Percentiles rank a stretch among this genome's conserved stretches.
Conservation (phyloP, 2,329 filamentous ascomycete genomes). For the Furcasterigmium furcatum region DNA sequence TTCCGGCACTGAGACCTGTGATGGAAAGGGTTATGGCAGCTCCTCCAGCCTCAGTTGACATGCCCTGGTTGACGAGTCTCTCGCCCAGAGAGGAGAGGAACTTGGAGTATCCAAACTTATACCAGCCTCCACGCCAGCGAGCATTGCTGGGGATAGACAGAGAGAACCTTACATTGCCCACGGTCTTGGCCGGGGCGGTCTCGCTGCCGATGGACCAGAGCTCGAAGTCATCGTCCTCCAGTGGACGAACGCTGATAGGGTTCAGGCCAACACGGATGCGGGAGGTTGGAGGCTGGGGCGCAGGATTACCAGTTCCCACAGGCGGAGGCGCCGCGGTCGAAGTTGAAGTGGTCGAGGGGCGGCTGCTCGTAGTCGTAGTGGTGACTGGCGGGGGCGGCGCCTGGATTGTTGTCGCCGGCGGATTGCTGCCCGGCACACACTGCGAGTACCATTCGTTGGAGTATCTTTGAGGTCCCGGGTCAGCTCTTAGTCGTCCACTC, state of each 20-base stretch:
- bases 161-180: conserved; percentile 5
- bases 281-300: conserved; percentile 5
- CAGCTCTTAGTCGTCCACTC: not conserved
- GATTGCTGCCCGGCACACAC: not conserved
- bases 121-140: conserved; percentile 13
- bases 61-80: conserved; percentile 20
- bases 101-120: conserved; percentile 20
- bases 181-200: conserved; percentile 4
- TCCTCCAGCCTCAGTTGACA: conserved; percentile 19
- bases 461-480: not conserved
- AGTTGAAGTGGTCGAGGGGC: not conserved
- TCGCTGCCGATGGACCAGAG: conserved; percentile 11
- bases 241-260: conserved; percentile 10
- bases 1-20: conserved; percentile 19
- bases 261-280: conserved; percentile 11
- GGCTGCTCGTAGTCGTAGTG: too few species aligned
- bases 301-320: not conserved
- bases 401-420: too few species aligned
- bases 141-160: conserved; percentile 6
- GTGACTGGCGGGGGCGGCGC: too few species aligned
- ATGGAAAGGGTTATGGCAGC: conserved; percentile 19
- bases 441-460: not conserved
- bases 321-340: not conserved
- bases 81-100: conserved; percentile 22
- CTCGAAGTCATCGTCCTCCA: conserved; percentile 9